Evolutionary conservation across 2,329 filamentous ascomycete species (phyloP).

Genomic region (Trichoderma asperellum): DNA sequence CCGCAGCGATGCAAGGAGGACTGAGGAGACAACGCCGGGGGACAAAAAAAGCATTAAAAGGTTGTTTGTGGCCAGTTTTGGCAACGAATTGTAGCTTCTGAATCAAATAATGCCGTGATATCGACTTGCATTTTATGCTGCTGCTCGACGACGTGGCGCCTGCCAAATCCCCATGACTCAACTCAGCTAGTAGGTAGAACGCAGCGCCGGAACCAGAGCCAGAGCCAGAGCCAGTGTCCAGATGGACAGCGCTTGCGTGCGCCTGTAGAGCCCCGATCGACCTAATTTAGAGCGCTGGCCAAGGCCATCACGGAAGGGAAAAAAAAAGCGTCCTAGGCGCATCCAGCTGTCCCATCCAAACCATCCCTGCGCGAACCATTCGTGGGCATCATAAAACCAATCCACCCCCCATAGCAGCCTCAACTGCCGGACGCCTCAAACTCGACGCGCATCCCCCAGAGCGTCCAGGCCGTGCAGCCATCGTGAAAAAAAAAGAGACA

Average conservation of each 20-base stretch:
- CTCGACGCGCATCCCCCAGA: slow-evolving; percentile 28
- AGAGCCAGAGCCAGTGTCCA: slow-evolving; percentile 1
- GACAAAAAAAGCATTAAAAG: slow-evolving; percentile 7
- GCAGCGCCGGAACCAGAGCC: slow-evolving; percentile 1
- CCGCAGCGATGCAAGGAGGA: slow-evolving; percentile 24
- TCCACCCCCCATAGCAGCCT: slow-evolving; percentile 15
- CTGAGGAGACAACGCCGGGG: slow-evolving; percentile 1
- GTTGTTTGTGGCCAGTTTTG: neutral
- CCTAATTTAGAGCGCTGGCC: slow-evolving; percentile 18
- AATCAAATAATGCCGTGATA: neutral
- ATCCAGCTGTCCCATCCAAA: slow-evolving; percentile 20
- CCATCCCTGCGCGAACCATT: slow-evolving; percentile 26
- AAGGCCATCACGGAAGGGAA: slow-evolving; percentile 25
- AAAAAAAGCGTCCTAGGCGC: slow-evolving; percentile 30
- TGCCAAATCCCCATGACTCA: slow-evolving; percentile 9
- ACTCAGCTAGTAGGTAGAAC: neutral
- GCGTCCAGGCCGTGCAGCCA: neutral
- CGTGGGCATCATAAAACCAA: slow-evolving; percentile 6
- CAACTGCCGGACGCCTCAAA: slow-evolving; percentile 3
- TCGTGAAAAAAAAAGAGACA: neutral
- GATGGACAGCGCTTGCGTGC: slow-evolving; percentile 20
- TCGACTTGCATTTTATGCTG: neutral
- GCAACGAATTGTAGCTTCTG: neutral
- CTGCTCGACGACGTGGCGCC: neutral
- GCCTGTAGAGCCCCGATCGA: slow-evolving; percentile 12